Base-by-base conservation (phyloP, 352 stramenopile genomes). In the Phytopythium aichiense region DNA sequence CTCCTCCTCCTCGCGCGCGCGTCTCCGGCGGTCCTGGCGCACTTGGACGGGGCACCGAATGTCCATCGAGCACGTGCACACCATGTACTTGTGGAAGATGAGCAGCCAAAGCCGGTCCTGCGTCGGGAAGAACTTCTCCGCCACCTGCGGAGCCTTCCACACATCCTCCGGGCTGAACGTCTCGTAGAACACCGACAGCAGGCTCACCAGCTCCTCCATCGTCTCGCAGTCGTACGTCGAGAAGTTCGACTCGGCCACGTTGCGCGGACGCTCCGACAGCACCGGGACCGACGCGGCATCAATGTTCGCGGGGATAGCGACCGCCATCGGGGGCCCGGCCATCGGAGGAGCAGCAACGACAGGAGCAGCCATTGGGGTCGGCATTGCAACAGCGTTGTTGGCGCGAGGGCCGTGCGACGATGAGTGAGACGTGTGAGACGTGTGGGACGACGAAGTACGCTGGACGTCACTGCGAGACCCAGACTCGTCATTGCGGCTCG, bases 1-100 rank as follows among this genome's bases (percentile, higher is more conserved):
- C 58, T 91, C 83, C 12, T 88, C 81, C 25, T 91, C 69, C 37
- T 84, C 77, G 43, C 72, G 69, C 20, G 68, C 74, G 57, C 72
- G 66, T 15, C 66, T 66, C 30, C 82, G 77, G 28, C 73, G 76
- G 40, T 91, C 77, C 31, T 84, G 79, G 38, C 81, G 77, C 42
- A 69, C 71, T 53, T 94, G 83, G 15, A 94, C 78, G 1, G 83
- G 71, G 57, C 85, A 94, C 4, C 79, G 76, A 62, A 91, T 88
- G 25, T 87, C 79, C 45, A 90, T 89, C 25, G 82, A 88, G 66
- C 85, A 94, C 56, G 83, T 90, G 61, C 83, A 94, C 38, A 94
- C 85, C 48, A 72, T 73, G 71, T 94, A 94, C 72, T 92, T 92
- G 75, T 94, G 85, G 60, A 89, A 92, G 28, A 94, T 88, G n/a